Base-by-base conservation (phyloP, 495 filamentous ascomycete species). In the Saxophila tyrrhenica region DNA sequence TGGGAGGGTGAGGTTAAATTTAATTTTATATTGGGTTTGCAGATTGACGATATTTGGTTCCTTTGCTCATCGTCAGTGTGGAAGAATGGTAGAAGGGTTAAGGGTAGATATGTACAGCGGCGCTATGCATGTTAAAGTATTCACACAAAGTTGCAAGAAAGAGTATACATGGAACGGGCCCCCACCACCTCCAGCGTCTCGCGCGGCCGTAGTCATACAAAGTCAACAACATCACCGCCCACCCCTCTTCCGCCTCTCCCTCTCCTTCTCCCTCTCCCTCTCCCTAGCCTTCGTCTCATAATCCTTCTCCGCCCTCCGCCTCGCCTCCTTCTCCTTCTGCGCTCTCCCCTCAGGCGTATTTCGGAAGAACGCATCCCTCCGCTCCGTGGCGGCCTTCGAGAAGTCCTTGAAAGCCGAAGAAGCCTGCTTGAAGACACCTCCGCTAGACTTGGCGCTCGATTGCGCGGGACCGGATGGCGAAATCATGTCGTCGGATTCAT, bases 251-350 rank as follows among this genome's bases (percentile, higher is more conserved):
- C n/a, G n/a, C n/a, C n/a, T n/a, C n/a, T n/a, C n/a, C n/a, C n/a
- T n/a, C n/a, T n/a, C n/a, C n/a, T 35, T 35, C 29, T 5, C 29
- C 29, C 29, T 35, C 29, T 13, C 41, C 7, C 41, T n/a, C 17
- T 8, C 41, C 41, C 41, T 17, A 5, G 16, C 41, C 19, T 48
- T 11, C 25, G 11, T 73, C 56, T 69, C 63, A 62, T 79, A 73
- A 62, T 77, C 75, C 25, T 62, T 68, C 45, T 49, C 32, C 24
- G 59, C 60, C 54, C 52, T 23, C 50, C 59, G 57, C 53, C 59
- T 45, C 11, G 68, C 70, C 52, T 66, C 62, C 59, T 67, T 64
- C 32, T 65, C 55, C 2, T 49, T 39, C 46, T 66, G 61, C 7
- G 60, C 57, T 17, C 62, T 39, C 3, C 67, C 55, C 62, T 72